Base-by-base conservation (phyloP, 1,284 basidiomycete species). In the Ganoderma sinense region DNA sequence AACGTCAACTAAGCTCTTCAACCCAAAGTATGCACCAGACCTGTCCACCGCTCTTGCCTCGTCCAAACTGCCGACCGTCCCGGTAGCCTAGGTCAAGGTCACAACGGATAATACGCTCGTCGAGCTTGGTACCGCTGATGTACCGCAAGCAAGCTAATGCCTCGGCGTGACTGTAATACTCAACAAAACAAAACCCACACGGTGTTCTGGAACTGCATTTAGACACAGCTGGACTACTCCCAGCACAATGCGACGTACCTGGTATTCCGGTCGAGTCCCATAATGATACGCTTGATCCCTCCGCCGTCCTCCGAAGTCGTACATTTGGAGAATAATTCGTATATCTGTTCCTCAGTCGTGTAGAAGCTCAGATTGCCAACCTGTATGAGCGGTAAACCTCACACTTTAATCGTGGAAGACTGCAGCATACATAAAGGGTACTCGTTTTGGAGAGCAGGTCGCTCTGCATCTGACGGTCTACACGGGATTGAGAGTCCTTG, bases 311-410 rank as follows among this genome's bases (percentile, higher is more conserved):
- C 94, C 1, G 95, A 90, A 74, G 88, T 93, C 53, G 96, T 91
- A 75, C 97, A 98, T 84, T 96, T 95, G 69, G 93, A 91, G 82
- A 99, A 99, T 64, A 99, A 84, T 82, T 99, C 97, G 84, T 99
- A 99, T 82, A 99, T 99, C 83, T 99, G 98, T 80, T 99, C 97
- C 84, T 99, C 98, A 62, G 97, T 99, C 13, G 97, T 99, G 84
- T 95, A 98, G 83, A 97, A 98, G 84, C 95, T 97, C 80, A 99
- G 85, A 82, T 99, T 98, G 78, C 97, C 98, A 78, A 99, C 92
- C 90, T 98, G 75, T 78, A 76, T 76, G 16, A 41, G 64, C 14
- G 51, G 59, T 53, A 18, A 68, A 64, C 43, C 14, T 23, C 14
- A 59, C 33, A 53, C 45, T 23, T 53, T 6, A 26, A 45, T n/a